Percentiles rank a stretch among this genome's conserved stretches.
These are phyloP conservation scores for Kwoniella shivajii DNA, from an alignment of 1,284 basidiomycete species.

Conservation along the genomic window DNA sequence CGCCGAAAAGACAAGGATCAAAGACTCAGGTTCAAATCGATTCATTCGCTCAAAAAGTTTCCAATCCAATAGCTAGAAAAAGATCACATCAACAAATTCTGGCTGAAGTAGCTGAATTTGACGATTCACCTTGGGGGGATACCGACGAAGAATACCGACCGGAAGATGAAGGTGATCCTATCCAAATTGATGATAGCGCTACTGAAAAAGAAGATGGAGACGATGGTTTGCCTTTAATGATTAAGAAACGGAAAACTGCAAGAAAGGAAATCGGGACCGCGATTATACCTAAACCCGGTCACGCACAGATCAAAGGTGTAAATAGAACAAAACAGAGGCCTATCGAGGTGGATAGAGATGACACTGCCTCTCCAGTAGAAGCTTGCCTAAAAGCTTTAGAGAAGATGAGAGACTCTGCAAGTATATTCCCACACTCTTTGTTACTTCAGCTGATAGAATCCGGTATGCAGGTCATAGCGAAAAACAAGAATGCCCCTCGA, in stretches of 20 bases:
- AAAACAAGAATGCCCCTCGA: conserved; percentile 21
- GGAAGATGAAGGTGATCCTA: conserved; percentile 19
- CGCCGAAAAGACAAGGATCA: background rate
- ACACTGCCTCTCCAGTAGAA: conserved; percentile 24
- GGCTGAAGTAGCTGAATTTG: conserved; percentile 39
- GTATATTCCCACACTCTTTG: background rate
- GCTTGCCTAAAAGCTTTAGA: conserved; percentile 31
- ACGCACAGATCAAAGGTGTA: background rate
- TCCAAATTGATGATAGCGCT: conserved; percentile 16
- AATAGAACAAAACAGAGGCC: background rate
- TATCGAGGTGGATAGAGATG: conserved; percentile 15
- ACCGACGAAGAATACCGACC: conserved; percentile 25
- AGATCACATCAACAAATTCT: conserved; percentile 36
- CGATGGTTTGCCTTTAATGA: conserved; percentile 21
- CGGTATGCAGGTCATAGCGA: conserved; percentile 15
- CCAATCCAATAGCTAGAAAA: conserved; percentile 34
- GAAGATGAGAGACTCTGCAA: conserved; percentile 28
- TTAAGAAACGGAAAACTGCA: conserved; percentile 19
- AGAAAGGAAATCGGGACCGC: conserved; percentile 2
- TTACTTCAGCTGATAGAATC: background rate
- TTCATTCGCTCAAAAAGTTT: conserved; percentile 21
- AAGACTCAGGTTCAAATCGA: conserved; percentile 23
- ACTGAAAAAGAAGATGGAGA: conserved; percentile 59
- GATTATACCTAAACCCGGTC: background rate
- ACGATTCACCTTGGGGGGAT: conserved; percentile 43